Percentiles rank a stretch among this genome's conserved stretches.
phyloP scores from a whole-genome alignment of 768 basidiomycete genomes.

The Amanita phalloides region DNA sequence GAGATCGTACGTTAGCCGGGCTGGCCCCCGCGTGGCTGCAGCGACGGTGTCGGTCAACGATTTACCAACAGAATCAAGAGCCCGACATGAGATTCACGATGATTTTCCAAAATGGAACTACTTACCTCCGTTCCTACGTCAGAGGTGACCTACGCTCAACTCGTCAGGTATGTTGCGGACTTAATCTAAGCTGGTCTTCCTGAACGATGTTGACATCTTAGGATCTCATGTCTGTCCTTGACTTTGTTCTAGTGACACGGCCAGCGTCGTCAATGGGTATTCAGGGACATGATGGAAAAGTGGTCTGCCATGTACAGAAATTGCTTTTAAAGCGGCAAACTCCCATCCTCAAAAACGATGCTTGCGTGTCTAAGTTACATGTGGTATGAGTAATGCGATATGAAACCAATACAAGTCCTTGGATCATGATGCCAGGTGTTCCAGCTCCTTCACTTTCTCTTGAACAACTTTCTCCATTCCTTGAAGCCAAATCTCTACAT shows the following conservation, averaged over 20 bases:
- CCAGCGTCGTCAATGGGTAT: no score
- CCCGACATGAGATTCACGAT: neutral
- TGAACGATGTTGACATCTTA: neutral
- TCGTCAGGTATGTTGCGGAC: neutral
- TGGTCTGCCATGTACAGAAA: neutral
- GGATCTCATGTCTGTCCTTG: neutral
- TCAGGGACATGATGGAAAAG: neutral
- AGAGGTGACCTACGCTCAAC: neutral
- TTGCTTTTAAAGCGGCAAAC: neutral
- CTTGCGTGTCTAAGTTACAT: neutral
- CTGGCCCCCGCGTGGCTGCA: neutral
- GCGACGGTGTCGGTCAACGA: neutral
- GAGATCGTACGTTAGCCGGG: neutral
- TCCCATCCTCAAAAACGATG: neutral
- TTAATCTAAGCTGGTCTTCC: neutral
- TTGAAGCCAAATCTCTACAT: slow-evolving; percentile 67
- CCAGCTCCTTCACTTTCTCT: slow-evolving; percentile 42
- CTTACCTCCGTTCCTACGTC: neutral
- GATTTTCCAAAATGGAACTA: neutral
- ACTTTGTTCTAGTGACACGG: no score
- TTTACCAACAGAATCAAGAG: neutral
- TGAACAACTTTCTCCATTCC: slow-evolving; percentile 75
- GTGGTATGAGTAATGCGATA: neutral
- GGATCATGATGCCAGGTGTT: slow-evolving; percentile 21
- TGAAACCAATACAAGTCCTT: neutral